phyloP scores from a whole-genome alignment of 352 stramenopile species.

The Phytophthora parvispora region DNA sequence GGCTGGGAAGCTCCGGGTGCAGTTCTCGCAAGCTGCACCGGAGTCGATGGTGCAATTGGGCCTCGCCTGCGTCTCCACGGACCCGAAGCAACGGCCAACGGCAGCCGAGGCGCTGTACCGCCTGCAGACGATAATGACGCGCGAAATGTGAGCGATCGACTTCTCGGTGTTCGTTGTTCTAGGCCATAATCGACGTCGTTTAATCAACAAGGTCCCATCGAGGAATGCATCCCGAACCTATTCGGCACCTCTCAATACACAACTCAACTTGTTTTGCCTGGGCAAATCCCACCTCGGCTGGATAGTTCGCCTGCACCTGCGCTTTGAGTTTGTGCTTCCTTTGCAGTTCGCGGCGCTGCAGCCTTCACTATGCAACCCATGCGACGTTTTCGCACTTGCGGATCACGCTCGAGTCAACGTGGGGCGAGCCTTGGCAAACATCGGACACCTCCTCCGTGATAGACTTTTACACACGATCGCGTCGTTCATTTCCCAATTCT shows the following conservation, averaged over 20 bases:
- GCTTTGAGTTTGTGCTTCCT: conserved; percentile 11
- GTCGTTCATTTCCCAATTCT: conserved; percentile 29
- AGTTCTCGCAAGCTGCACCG: conserved; percentile 32
- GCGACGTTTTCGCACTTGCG: conserved; percentile 10
- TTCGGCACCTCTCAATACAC: conserved; percentile 28
- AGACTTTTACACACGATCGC: conserved; percentile 4
- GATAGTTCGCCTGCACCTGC: conserved; percentile 16
- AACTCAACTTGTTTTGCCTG: conserved; percentile 13
- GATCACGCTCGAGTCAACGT: conserved; percentile 29
- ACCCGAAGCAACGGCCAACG: conserved; percentile 40
- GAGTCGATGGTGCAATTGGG: conserved; percentile 32
- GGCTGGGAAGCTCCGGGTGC: conserved; percentile 37
- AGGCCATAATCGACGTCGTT: conserved; percentile 10
- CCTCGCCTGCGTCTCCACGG: conserved; percentile 34
- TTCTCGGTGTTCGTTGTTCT: background rate
- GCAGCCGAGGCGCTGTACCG: conserved; percentile 46
- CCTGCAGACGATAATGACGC: conserved; percentile 37
- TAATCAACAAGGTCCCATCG: conserved; percentile 23
- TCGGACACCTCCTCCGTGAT: background rate
- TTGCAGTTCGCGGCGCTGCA: conserved; percentile 1
- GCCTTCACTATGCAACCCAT: conserved; percentile 38
- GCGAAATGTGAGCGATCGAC: conserved; percentile 20
- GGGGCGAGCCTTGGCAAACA: conserved; percentile 2
- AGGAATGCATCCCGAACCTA: conserved; percentile 27
- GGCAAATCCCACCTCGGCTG: conserved; percentile 31